These are phyloP conservation scores for Fusarium nygamai DNA, from an alignment of 2,329 filamentous ascomycete genomes.

Conservation along the genomic window DNA sequence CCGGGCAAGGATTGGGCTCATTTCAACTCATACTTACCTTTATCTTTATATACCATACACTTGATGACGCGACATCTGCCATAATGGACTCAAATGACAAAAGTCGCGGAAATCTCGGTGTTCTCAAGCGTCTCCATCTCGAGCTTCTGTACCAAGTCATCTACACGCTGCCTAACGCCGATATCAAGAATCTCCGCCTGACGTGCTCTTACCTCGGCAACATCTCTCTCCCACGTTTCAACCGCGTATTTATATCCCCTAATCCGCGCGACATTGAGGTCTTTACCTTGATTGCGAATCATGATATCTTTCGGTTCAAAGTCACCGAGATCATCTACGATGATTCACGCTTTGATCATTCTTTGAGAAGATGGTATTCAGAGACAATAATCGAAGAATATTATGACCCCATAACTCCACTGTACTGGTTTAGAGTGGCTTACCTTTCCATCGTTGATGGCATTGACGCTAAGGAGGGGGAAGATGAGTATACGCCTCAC, in stretches of 20 bases:
- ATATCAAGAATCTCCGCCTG: conserved; percentile 16
- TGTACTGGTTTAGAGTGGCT: neutral
- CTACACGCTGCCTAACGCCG: neutral
- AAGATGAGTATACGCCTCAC: too few species aligned
- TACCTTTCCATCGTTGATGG: fast-evolving
- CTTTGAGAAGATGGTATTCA: fast-evolving
- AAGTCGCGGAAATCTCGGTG: fast-evolving
- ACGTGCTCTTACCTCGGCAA: neutral
- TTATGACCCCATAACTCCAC: neutral
- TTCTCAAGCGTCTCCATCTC: neutral
- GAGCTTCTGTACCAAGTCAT: neutral
- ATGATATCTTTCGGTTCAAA: conserved; percentile 8
- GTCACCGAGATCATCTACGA: conserved; percentile 35
- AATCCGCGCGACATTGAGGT: conserved; percentile 29
- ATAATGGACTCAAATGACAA: neutral
- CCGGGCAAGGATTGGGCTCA: too few species aligned
- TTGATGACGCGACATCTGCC: fast-evolving
- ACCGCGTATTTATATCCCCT: conserved; percentile 30
- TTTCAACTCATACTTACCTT: neutral
- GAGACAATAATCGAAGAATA: neutral
- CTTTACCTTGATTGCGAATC: conserved; percentile 22
- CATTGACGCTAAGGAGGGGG: fast-evolving
- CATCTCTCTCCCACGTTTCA: neutral
- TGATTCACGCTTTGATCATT: conserved; percentile 13
- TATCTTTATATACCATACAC: neutral